Evolutionary conservation across 768 basidiomycete species (phyloP).

Genomic region (Leccinum longicurvipes): DNA sequence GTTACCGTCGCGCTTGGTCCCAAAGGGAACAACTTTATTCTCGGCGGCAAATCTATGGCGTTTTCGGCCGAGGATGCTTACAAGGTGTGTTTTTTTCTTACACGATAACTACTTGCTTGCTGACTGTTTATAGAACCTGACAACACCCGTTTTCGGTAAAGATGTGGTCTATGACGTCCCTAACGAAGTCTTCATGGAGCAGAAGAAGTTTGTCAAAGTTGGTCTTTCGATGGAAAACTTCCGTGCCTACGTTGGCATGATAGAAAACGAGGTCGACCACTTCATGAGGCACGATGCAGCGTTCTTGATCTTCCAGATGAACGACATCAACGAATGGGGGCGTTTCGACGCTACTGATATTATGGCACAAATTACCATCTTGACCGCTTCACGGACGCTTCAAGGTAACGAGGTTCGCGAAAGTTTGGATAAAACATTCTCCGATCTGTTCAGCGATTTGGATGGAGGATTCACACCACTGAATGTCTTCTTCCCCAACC

Average conservation of each 20-base stretch:
- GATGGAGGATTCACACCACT: slow-evolving; percentile 96
- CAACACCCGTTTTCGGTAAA: slow-evolving; percentile 94
- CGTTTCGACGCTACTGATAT: slow-evolving; percentile 68
- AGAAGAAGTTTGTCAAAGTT: slow-evolving; percentile 97
- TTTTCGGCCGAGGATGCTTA: slow-evolving; percentile 98
- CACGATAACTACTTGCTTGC: background rate
- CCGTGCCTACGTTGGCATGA: slow-evolving; percentile 77
- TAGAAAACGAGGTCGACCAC: slow-evolving; percentile 69
- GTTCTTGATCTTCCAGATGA: slow-evolving; percentile 60
- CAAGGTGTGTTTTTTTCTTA: slow-evolving; percentile 50
- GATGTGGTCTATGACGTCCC: slow-evolving; percentile 98
- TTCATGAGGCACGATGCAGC: slow-evolving; percentile 64
- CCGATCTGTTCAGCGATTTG: slow-evolving; percentile 79
- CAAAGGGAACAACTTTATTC: slow-evolving; percentile 89
- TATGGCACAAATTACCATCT: slow-evolving; percentile 87
- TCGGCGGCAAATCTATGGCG: slow-evolving; percentile 89
- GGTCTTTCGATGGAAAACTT: slow-evolving; percentile 92
- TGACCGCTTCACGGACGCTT: slow-evolving; percentile 90
- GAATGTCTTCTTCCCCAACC: slow-evolving; percentile 92
- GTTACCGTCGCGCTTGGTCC: slow-evolving; percentile 90
- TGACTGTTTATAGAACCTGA: slow-evolving; percentile 60
- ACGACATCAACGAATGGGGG: slow-evolving; percentile 75
- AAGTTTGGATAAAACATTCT: slow-evolving; percentile 77
- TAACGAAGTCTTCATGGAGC: slow-evolving; percentile 96
- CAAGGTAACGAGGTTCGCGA: slow-evolving; percentile 90